Evolutionary conservation across 1,284 basidiomycete genomes (phyloP).

Genomic region (Rhodotorula sp.): DNA sequence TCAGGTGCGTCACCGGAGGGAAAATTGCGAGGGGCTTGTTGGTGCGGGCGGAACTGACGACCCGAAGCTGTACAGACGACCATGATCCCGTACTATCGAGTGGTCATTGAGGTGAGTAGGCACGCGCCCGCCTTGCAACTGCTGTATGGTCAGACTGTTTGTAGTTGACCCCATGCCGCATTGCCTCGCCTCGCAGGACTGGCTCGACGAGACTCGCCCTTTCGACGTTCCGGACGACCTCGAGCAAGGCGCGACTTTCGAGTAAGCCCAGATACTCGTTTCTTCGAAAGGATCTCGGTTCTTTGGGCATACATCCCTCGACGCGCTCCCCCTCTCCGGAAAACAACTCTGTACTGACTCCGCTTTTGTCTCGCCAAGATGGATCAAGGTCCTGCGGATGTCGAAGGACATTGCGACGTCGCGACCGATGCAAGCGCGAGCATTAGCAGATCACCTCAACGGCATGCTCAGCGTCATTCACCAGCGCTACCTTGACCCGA

Average conservation of each 20-base stretch:
- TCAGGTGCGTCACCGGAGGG: background rate
- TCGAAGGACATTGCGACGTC: slow-evolving; percentile 20
- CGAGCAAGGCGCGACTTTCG: slow-evolving; percentile 17
- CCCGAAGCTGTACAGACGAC: slow-evolving; percentile 4
- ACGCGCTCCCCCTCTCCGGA: no score
- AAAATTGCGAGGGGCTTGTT: no score
- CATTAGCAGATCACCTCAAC: slow-evolving; percentile 15
- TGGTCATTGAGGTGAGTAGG: slow-evolving; percentile 1
- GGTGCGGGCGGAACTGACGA: background rate
- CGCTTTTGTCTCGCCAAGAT: background rate
- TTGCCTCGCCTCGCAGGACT: background rate
- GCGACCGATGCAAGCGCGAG: slow-evolving; percentile 14
- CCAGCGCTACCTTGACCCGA: slow-evolving; percentile 10
- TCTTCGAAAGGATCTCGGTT: no score
- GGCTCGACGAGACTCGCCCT: slow-evolving; percentile 18
- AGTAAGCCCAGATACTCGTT: no score
- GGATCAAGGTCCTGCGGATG: slow-evolving; percentile 25
- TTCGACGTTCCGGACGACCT: slow-evolving; percentile 20
- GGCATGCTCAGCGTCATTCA: slow-evolving; percentile 22
- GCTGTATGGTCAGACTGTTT: no score
- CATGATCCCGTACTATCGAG: slow-evolving; percentile 23
- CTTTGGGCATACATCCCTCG: no score
- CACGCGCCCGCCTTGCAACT: no score
- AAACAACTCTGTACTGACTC: background rate
- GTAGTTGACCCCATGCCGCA: no score